Percentiles rank a stretch among this genome's conserved stretches.
These are phyloP conservation scores for Bipolaris oryzae DNA, from an alignment of 2,329 filamentous ascomycete species.

Conservation along the genomic window DNA sequence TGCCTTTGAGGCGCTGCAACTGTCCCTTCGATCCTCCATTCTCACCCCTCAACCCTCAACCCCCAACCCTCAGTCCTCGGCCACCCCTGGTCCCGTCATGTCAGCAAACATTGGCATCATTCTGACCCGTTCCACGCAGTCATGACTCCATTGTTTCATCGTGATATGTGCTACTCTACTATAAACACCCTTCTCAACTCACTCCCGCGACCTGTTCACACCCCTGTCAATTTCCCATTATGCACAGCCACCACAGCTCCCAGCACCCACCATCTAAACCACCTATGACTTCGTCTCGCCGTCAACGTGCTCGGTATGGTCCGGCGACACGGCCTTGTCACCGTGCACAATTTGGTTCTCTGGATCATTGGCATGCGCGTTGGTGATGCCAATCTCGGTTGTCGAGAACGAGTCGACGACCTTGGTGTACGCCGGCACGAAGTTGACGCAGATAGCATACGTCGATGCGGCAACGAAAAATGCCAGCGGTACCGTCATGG, in stretches of 20 bases:
- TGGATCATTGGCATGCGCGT: slow-evolving; percentile 42
- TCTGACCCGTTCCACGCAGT: background rate
- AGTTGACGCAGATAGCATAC: slow-evolving; percentile 63
- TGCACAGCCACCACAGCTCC: background rate
- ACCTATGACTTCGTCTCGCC: slow-evolving; percentile 15
- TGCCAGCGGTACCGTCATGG: slow-evolving; percentile 69
- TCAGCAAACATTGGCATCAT: background rate
- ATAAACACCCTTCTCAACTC: background rate
- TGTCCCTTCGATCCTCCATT: background rate
- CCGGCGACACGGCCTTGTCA: slow-evolving; percentile 21
- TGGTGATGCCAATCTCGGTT: slow-evolving; percentile 54
- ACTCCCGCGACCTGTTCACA: background rate
- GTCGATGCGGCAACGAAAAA: slow-evolving; percentile 57
- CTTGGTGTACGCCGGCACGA: slow-evolving; percentile 66
- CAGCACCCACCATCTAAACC: background rate
- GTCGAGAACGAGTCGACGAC: slow-evolving; percentile 64
- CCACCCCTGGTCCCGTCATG: background rate
- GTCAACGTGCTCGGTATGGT: slow-evolving; percentile 22
- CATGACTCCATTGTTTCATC: background rate
- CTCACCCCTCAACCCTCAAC: background rate
- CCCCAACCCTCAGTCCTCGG: no score
- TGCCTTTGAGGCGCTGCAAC: background rate
- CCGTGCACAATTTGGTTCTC: slow-evolving; percentile 23
- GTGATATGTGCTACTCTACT: background rate
- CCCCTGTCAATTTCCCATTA: background rate